Evolutionary conservation across 2,329 filamentous ascomycete genomes (phyloP).

Genomic region (Alternaria ventricosa): DNA sequence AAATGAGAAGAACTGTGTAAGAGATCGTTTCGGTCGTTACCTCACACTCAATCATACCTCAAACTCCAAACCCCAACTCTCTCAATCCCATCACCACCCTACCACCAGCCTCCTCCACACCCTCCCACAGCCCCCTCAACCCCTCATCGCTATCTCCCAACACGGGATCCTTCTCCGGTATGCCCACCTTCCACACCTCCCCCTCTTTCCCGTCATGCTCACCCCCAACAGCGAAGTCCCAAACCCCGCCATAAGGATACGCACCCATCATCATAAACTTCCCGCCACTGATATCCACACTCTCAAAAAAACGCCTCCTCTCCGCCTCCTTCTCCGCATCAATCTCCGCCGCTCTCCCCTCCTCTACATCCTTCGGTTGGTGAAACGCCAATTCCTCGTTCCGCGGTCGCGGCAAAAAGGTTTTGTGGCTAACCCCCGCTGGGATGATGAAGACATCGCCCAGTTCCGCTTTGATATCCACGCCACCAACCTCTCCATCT

Average conservation of each 20-base stretch:
- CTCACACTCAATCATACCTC: background rate
- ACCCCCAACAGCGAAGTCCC: conserved; percentile 60
- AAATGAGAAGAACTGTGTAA: background rate
- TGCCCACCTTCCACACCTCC: conserved; percentile 55
- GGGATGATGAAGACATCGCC: conserved; percentile 68
- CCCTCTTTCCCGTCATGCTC: conserved; percentile 52
- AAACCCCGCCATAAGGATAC: conserved; percentile 57
- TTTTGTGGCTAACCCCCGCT: conserved; percentile 64
- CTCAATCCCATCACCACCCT: background rate
- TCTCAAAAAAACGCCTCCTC: conserved; percentile 44
- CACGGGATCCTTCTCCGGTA: conserved; percentile 57
- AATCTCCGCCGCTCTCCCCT: conserved; percentile 21
- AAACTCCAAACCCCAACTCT: background rate
- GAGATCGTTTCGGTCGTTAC: background rate
- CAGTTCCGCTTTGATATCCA: conserved; percentile 56
- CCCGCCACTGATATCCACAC: conserved; percentile 50
- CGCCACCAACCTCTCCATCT: conserved; percentile 55
- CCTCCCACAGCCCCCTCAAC: conserved; percentile 47
- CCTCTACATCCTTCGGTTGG: conserved; percentile 50
- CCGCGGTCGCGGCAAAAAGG: conserved; percentile 52
- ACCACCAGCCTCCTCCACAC: background rate
- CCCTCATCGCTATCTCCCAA: conserved; percentile 51
- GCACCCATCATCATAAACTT: conserved; percentile 64
- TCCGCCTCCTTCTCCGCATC: conserved; percentile 39
- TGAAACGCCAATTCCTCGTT: conserved; percentile 49